Base-by-base conservation (phyloP, 805 yeast genomes). In the Huiozyma sinensis region DNA sequence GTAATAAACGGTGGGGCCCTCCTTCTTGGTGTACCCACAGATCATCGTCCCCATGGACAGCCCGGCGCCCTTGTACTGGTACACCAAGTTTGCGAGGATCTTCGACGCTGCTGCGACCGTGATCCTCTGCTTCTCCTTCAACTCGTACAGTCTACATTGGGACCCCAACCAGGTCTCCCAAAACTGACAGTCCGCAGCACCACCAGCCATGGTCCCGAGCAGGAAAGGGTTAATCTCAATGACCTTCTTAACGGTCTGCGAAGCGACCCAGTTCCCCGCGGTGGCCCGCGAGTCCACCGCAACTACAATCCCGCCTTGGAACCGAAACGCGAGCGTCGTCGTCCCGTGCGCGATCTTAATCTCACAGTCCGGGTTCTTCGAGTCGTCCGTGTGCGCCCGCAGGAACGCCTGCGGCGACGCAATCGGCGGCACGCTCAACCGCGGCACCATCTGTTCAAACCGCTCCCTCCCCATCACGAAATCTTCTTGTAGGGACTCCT, bases 91-190 rank as follows among this genome's bases (percentile, higher is more conserved):
- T 45, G 90, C 72, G 57, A 92, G 73, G 50, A 92, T 89, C 69
- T 92, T 92, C 30, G 95, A 85, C 7, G 98, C 97, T 8, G 97
- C 95, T 31, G 96, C 92, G 34, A 90, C 97, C 5, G 92, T 79
- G 52, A 92, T 92, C 56, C 98, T 77, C 67, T 88, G 90, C 67
- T 90, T 89, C 64, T 90, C 92, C 61, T 95, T 77, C 58, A 92
- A 74, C 65, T 92, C 98, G 65, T 89, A 95, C 57, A 92, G 68
- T 58, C 98, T 74, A 70, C 97, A 90, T 68, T 92, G 97, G 12
- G 95, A 72, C 50, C 98, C 98, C 48, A 92, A 75, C 97, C 97
- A 92, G 33, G 97, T 86, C 69, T 92, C 97, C 98, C 98, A 92
- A 67, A 73, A 92, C 66, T 92, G 98, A 73, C 98, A 92, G 68